Evolutionary conservation across 192 early-diverging fungal species (phyloP), one percentile per base, ranked within the genome.

Genomic region (Chytriomyces sp.): DNA sequence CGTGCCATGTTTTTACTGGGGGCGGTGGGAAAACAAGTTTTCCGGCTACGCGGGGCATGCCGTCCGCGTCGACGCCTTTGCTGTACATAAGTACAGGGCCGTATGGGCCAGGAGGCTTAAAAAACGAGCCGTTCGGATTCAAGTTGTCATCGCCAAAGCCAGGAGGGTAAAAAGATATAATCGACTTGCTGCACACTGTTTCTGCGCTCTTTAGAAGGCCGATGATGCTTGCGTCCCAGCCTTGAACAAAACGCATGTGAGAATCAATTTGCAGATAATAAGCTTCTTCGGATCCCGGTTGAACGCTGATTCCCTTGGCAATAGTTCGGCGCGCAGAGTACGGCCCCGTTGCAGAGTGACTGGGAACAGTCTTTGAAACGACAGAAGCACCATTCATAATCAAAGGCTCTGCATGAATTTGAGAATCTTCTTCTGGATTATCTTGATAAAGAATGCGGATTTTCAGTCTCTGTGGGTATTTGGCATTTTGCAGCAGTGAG

Each of bases 261-360:
- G 77, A 79, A 64, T 80, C 79, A 72, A 80, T 35, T 69, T 77
- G 79, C 20, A 80, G 64, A 57, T 60, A 60, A 50, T 66, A 72
- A 28, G 18, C 63, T 23, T 79, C 53, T 43, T 13, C 18, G 26
- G 35, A 7, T 16, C 18, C 35, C 7, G 11, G 63, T 76, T 68
- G 20, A 16, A 13, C 3, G 24, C n/a, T 35, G 1, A 80, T 23
- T 7, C 48, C 7, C 16, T 61, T 11, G 28, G 20, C 48, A 44
- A 77, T 77, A 24, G 6, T 46, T n/a, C 13, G 59, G 1, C 76
- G 76, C 7, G 76, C 76, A 45, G 48, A 20, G 35, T 67, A 67
- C 11, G 76, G 76, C 7, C 76, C 76, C 0, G 13, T 53, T 45
- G 76, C 76, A 8, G 7, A 20, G 10, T 9, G 11, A n/a, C 16